Conservation (phyloP, 305 asterid genomes). For the Coffea humblotiana region DNA sequence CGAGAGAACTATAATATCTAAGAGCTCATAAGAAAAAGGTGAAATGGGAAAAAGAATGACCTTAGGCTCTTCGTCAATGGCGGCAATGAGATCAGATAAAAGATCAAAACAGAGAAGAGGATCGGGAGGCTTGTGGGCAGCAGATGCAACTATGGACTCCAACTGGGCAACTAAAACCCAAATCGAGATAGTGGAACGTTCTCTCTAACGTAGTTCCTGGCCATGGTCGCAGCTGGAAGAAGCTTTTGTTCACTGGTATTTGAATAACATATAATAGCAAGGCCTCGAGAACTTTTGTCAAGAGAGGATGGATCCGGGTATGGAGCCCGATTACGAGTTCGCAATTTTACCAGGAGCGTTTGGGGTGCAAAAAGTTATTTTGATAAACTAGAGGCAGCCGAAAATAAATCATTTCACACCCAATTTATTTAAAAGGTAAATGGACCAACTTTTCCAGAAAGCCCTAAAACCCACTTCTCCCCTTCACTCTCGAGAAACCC, state of each 20-base stretch:
- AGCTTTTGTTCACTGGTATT: neutral
- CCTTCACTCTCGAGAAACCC: neutral
- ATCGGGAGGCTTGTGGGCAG: constrained; percentile 91
- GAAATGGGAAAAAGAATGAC: constrained; percentile 29
- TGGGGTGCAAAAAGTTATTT: no score
- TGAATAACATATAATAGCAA: no score
- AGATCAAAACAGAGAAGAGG: constrained; percentile 93
- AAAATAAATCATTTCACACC: no score
- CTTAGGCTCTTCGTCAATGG: constrained; percentile 84
- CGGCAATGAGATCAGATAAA: constrained; percentile 89
- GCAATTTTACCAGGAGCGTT: no score
- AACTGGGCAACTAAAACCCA: constrained; percentile 97
- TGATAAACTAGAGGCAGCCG: no score
- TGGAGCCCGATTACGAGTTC: neutral
- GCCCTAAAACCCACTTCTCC: constrained; percentile 11
- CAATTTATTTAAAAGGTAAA: neutral
- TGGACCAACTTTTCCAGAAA: constrained; percentile 8
- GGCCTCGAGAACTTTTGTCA: neutral
- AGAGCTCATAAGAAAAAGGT: neutral
- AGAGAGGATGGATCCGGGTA: neutral
- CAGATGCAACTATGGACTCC: constrained; percentile 94
- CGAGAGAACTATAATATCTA: no score
- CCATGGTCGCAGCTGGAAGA: constrained; percentile 35
- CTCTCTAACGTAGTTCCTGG: constrained; percentile 52
- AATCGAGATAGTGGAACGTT: constrained; percentile 68